Evolutionary conservation across 2,329 filamentous ascomycete species (phyloP).

Genomic region (Pseudogymnoascus sp.): DNA sequence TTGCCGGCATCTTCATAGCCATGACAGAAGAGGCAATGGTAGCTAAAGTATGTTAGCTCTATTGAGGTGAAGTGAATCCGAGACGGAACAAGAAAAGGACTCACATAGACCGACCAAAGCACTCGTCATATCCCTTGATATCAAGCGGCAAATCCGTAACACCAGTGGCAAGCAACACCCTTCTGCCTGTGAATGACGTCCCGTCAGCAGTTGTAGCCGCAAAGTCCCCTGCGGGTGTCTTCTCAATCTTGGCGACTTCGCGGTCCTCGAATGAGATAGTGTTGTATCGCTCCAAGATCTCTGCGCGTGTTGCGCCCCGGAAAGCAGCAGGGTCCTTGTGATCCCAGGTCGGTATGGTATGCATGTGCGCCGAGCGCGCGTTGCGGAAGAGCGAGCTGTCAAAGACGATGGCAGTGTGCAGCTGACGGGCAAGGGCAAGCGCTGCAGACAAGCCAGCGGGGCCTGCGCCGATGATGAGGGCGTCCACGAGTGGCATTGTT

Average conservation of each 20-base stretch:
- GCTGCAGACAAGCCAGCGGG: conserved; percentile 39
- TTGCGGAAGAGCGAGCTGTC: conserved; percentile 39
- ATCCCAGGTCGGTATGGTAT: conserved; percentile 35
- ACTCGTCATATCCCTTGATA: conserved; percentile 47
- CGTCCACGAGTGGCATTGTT: conserved; percentile 20
- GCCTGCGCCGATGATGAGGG: conserved; percentile 36
- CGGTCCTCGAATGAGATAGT: conserved; percentile 28
- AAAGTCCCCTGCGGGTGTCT: conserved; percentile 26
- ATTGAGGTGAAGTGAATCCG: neutral
- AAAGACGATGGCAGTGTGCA: conserved; percentile 37
- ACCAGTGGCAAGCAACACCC: conserved; percentile 49
- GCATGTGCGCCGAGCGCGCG: conserved; percentile 36
- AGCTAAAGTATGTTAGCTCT: neutral
- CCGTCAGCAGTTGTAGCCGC: conserved; percentile 37
- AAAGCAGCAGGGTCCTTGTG: conserved; percentile 29
- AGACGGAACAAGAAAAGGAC: neutral
- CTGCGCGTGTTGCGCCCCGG: conserved; percentile 28
- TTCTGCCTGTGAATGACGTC: conserved; percentile 39
- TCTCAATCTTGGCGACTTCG: conserved; percentile 6
- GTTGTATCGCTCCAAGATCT: conserved; percentile 32
- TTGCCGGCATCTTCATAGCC: conserved; percentile 50
- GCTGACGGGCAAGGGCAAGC: conserved; percentile 32
- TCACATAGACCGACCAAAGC: conserved; percentile 37
- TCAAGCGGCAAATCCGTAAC: conserved; percentile 43
- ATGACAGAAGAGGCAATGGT: conserved; percentile 10